Evolutionary conservation across 805 yeast genomes (phyloP).

Genomic region (Metschnikowia anglica): DNA sequence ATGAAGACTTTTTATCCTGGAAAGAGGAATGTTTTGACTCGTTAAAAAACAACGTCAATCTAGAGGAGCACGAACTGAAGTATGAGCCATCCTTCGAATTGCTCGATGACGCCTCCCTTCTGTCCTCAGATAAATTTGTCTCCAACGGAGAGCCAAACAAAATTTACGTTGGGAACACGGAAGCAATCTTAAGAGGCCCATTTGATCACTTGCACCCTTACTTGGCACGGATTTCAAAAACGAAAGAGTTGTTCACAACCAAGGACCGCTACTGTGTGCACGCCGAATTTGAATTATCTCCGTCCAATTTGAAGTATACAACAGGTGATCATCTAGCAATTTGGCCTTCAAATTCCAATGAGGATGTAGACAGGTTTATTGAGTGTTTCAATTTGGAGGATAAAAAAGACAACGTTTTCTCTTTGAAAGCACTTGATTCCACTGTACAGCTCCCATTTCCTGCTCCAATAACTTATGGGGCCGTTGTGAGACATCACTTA

Average conservation of each 20-base stretch:
- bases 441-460: slow-evolving; percentile 66
- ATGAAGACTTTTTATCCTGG: slow-evolving; percentile 94
- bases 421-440: slow-evolving; percentile 67
- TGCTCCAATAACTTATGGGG: slow-evolving; percentile 83
- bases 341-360: slow-evolving; percentile 88
- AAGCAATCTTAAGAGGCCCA: slow-evolving; percentile 60
- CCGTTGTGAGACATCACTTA: slow-evolving; percentile 79
- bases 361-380: slow-evolving; percentile 66
- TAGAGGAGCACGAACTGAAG: slow-evolving; percentile 76
- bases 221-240: slow-evolving; percentile 59
- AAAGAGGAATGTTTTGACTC: slow-evolving; percentile 72
- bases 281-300: slow-evolving; percentile 79
- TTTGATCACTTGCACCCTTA: slow-evolving; percentile 81
- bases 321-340: slow-evolving; percentile 97
- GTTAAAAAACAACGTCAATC: slow-evolving; percentile 59
- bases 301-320: slow-evolving; percentile 72
- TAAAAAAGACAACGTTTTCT: slow-evolving; percentile 56
- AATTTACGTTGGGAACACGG: slow-evolving; percentile 32
- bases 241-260: slow-evolving; percentile 71
- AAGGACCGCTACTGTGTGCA: slow-evolving; percentile 79
- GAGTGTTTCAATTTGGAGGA: slow-evolving; percentile 57
- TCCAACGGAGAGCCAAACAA: slow-evolving; percentile 80
- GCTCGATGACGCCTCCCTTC: slow-evolving; percentile 33
- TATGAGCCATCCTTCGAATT: slow-evolving; percentile 69
- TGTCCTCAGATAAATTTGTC: slow-evolving; percentile 32